phyloP scores from a whole-genome alignment of 768 basidiomycete genomes.

The Lepiota venenata region DNA sequence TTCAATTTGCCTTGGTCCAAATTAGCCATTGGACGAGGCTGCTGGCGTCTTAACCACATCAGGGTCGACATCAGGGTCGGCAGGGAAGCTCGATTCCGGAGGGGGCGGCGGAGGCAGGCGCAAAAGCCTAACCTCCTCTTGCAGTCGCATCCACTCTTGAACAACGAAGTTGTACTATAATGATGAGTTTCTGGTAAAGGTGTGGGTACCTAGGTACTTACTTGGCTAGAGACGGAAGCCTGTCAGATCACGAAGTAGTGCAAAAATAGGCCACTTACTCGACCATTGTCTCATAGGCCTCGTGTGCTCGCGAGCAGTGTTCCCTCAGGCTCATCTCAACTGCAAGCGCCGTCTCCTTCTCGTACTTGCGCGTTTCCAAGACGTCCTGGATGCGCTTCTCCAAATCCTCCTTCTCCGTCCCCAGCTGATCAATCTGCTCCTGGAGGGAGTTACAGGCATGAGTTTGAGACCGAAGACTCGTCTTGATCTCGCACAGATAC shows the following conservation, averaged over 20 bases:
- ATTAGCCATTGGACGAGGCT: constrained; percentile 18
- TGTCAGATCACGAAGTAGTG: constrained; percentile 9
- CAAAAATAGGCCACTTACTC: constrained; percentile 30
- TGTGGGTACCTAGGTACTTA: constrained; percentile 18
- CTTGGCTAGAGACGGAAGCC: constrained; percentile 22
- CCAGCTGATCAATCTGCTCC: constrained; percentile 28
- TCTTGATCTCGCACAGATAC: constrained; percentile 47
- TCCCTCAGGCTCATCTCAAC: constrained; percentile 53
- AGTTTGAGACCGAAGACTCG: constrained; percentile 32
- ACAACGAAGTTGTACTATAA: constrained; percentile 31
- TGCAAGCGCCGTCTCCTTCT: constrained; percentile 47
- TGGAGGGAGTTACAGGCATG: constrained; percentile 28
- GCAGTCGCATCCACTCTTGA: constrained; percentile 26
- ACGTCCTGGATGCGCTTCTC: constrained; percentile 37
- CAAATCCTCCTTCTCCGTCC: constrained; percentile 32
- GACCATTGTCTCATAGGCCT: constrained; percentile 36
- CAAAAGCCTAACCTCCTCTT: constrained; percentile 23
- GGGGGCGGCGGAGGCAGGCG: constrained; percentile 12
- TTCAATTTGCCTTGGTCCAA: constrained; percentile 31
- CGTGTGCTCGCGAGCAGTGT: constrained; percentile 44
- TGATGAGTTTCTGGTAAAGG: constrained; percentile 3
- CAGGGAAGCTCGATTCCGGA: constrained; percentile 3
- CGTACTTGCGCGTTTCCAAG: constrained; percentile 37
- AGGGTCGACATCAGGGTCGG: constrained; percentile 10
- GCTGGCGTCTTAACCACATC: constrained; percentile 11